These are phyloP conservation scores for Eleusine indica DNA, from an alignment of 176 grass and related monocot genomes.

Conservation along the genomic window DNA sequence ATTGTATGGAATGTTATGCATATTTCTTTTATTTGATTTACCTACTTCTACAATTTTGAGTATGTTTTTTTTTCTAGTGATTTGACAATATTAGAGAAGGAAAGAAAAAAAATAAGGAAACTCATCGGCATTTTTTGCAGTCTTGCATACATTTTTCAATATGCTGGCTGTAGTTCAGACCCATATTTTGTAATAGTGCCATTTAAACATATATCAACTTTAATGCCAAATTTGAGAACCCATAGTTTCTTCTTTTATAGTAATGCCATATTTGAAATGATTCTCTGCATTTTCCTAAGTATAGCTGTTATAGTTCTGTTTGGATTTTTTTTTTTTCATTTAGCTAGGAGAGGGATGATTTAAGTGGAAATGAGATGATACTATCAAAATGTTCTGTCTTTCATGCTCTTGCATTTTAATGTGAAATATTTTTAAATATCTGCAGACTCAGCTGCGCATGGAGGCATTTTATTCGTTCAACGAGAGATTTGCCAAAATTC, in stretches of 20 bases:
- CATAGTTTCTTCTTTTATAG: background rate
- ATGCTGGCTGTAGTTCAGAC: background rate
- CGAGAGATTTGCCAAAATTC: conserved; percentile 98
- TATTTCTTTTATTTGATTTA: conserved; percentile 21
- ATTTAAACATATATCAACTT: conserved; percentile 15
- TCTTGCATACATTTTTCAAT: conserved; percentile 13
- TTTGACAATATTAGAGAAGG: background rate
- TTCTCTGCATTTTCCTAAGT: conserved; percentile 5
- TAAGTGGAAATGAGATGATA: conserved; percentile 23
- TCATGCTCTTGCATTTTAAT: conserved; percentile 35
- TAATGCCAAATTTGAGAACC: background rate
- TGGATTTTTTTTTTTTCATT: conserved; percentile 11
- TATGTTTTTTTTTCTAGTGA: background rate
- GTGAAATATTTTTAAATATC: conserved; percentile 36
- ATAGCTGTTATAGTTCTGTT: background rate
- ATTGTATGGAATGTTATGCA: conserved; percentile 21
- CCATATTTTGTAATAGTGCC: conserved; percentile 8
- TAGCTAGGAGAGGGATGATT: conserved; percentile 18
- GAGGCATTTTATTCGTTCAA: conserved; percentile 98
- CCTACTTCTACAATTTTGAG: conserved; percentile 15
- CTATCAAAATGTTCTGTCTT: conserved; percentile 14
- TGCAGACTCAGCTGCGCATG: conserved; percentile 89
- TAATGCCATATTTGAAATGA: conserved; percentile 11
- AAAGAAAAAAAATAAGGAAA: background rate
- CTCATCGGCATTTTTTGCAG: background rate